These are phyloP conservation scores for Myriosclerotinia duriaeana DNA, from an alignment of 2,329 filamentous ascomycete genomes.

Conservation along the genomic window DNA sequence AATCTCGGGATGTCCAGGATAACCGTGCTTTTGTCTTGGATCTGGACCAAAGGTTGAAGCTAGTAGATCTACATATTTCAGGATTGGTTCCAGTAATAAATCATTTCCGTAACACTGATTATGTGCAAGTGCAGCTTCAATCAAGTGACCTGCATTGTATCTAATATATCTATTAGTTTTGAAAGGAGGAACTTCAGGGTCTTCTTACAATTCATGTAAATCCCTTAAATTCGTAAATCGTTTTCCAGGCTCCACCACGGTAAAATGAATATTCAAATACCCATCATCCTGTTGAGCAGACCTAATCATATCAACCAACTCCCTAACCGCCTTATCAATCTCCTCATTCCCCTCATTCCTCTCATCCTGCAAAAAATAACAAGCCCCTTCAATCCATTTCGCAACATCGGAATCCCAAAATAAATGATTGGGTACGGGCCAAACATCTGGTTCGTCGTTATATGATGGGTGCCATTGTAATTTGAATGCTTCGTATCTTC, in stretches of 20 bases:
- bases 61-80: slow-evolving; percentile 56
- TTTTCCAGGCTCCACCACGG: slow-evolving; percentile 55
- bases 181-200: slow-evolving; percentile 29
- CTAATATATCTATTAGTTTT: slow-evolving; percentile 28
- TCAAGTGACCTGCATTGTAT: slow-evolving; percentile 61
- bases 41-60: slow-evolving; percentile 52
- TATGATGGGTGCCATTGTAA: slow-evolving; percentile 57
- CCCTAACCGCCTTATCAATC: slow-evolving; percentile 52
- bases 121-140: slow-evolving; percentile 60
- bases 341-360: slow-evolving; percentile 43
- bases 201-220: slow-evolving; percentile 56
- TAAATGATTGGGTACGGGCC: slow-evolving; percentile 57
- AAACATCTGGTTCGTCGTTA: slow-evolving; percentile 49
- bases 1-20: slow-evolving; percentile 60
- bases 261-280: slow-evolving; percentile 64
- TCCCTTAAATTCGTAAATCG: slow-evolving; percentile 60
- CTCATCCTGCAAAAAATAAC: slow-evolving; percentile 51
- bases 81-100: slow-evolving; percentile 51
- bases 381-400: slow-evolving; percentile 64
- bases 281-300: slow-evolving; percentile 58
- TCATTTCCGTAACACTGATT: slow-evolving; percentile 52
- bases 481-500: slow-evolving; percentile 58
- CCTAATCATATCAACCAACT: slow-evolving; percentile 58
- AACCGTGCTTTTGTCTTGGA: slow-evolving; percentile 53
- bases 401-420: slow-evolving; percentile 61